Percentiles rank a stretch among this genome's conserved stretches.
Evolutionary conservation across 306 rosid genomes (phyloP).

Genomic region (Acacia melanoxylon): DNA sequence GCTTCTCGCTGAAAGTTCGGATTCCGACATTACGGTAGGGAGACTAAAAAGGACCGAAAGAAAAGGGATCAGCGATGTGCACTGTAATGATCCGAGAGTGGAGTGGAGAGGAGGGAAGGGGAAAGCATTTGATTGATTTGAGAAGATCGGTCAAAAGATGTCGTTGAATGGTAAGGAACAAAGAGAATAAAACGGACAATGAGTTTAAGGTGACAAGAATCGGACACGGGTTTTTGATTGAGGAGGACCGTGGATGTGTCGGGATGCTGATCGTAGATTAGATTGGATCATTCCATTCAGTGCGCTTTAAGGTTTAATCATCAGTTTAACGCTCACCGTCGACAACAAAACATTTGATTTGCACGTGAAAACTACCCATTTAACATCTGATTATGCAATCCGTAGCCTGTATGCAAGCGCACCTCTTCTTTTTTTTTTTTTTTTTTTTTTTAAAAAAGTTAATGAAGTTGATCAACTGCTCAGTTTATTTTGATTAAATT

Average conservation of each 20-base stretch:
- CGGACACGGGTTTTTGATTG: slow-evolving; percentile 18
- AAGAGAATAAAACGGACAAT: slow-evolving; percentile 19
- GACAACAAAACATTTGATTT: neutral
- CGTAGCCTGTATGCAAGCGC: neutral
- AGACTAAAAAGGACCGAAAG: neutral
- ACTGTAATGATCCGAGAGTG: neutral
- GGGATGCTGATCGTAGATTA: slow-evolving; percentile 1
- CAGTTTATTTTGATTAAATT: neutral
- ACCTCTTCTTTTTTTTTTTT: neutral
- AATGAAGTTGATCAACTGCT: slow-evolving; percentile 9
- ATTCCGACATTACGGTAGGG: slow-evolving; percentile 45
- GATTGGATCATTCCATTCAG: neutral
- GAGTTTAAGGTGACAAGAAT: slow-evolving; percentile 28
- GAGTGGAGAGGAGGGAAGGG: neutral
- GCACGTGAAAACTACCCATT: neutral
- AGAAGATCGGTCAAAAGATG: slow-evolving; percentile 16
- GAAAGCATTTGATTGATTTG: neutral
- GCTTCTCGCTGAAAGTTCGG: slow-evolving; percentile 46
- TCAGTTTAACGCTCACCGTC: neutral
- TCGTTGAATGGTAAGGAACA: slow-evolving; percentile 8
- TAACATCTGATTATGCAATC: neutral
- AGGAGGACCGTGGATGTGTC: neutral
- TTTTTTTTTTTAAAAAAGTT: too few relatives aligned
- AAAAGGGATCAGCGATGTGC: neutral
- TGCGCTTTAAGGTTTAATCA: neutral